These are phyloP conservation scores for Murraya koenigii DNA, from an alignment of 345 rosid species.

Conservation along the genomic window DNA sequence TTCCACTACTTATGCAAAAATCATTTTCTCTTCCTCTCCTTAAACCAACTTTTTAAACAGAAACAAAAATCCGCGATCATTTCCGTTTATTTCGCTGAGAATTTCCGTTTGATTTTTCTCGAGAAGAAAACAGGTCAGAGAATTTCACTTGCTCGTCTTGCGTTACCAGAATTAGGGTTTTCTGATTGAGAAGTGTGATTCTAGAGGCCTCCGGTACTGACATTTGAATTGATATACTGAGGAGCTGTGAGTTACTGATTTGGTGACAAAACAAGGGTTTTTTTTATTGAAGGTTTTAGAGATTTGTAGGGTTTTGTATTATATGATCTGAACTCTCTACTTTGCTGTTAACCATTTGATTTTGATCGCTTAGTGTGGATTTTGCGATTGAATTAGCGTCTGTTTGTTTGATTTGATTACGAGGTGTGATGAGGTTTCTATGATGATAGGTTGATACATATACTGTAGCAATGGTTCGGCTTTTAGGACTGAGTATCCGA, in stretches of 20 bases:
- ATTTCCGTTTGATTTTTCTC: background rate
- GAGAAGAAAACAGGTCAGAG: background rate
- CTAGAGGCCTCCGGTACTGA: background rate
- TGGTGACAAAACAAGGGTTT: background rate
- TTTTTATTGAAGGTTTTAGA: background rate
- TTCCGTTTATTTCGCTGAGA: background rate
- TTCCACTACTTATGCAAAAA: background rate
- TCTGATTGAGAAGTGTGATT: slow-evolving; percentile 15
- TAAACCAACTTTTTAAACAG: background rate
- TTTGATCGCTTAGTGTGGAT: background rate
- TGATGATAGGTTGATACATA: slow-evolving; percentile 42
- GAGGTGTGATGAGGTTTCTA: slow-evolving; percentile 23
- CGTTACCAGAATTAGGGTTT: slow-evolving; percentile 1
- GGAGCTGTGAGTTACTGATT: background rate
- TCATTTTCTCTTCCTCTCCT: background rate
- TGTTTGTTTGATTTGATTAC: slow-evolving; percentile 8
- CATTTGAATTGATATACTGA: slow-evolving; percentile 10
- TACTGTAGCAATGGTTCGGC: slow-evolving; percentile 61
- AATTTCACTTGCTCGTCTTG: background rate
- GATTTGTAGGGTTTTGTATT: background rate
- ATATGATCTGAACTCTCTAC: background rate
- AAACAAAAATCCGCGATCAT: slow-evolving; percentile 10
- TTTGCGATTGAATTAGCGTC: slow-evolving; percentile 13
- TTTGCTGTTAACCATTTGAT: slow-evolving; percentile 2
- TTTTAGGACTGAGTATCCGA: slow-evolving; percentile 75